Base-by-base conservation (phyloP, 768 basidiomycete species). In the Leccinum obscurum region DNA sequence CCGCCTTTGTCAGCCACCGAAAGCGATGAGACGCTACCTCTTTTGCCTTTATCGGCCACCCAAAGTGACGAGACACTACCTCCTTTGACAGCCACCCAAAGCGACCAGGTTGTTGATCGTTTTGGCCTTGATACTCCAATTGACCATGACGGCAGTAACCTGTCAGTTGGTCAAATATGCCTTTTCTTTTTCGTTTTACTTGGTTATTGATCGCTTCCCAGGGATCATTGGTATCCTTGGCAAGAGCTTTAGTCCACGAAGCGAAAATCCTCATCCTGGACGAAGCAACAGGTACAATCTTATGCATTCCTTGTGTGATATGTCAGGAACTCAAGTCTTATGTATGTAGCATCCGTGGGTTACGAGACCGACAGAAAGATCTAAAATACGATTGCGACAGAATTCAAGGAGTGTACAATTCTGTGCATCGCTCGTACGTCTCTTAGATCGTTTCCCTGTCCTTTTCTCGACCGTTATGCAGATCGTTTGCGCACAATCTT, bases 341-440 rank as follows among this genome's bases (percentile, higher is more conserved):
- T 30, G 22, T 60, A 83, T 39, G 15, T 8, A 39, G 91, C 92
- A n/a, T 90, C 89, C 11, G 91, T 94, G 28, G 92, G 93, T 66
- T 90, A 88, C 65, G 92, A 92, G 74, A 95, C 93, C 1, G 95
- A 97, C 76, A 78, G 86, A 59, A 92, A 91, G 72, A 94, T 97
- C 61, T 94, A 97, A 70, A 83, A 90, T 63, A 96, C 95, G 6
- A 96, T 98, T 62, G 82, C 91, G 1, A 79, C 80, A 53, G 89
- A 90, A 77, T 98, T 96, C 77, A 77, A 81, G 49, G 88, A 93
- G 71, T 85, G 88, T 63, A 96, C 95, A 0, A 83, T 95, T 57
- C 75, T 95, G 15, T 93, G 90, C 73, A 95, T 95, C 61, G 91
- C 91, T 62, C 92, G 88, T 90, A 66, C 73, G 89, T 80, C 17